Conservation (phyloP, 352 stramenopile species). For the Phytophthora citricola region DNA sequence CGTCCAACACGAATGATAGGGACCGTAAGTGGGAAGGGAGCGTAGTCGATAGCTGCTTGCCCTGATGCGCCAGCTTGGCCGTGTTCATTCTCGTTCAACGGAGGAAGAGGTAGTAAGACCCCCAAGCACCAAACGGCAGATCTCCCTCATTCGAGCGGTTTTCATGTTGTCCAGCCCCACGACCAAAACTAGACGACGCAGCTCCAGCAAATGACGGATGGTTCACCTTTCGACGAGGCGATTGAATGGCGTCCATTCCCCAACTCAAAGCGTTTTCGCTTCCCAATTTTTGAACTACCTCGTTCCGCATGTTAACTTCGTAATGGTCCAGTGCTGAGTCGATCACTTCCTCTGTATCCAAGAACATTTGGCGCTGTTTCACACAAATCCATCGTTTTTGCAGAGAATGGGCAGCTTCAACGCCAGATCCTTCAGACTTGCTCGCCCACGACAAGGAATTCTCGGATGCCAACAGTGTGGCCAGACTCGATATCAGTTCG, state of each 20-base stretch:
- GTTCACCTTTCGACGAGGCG: slow-evolving; percentile 58
- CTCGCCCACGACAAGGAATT: slow-evolving; percentile 47
- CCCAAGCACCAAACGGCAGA: slow-evolving; percentile 74
- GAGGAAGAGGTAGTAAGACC: slow-evolving; percentile 72
- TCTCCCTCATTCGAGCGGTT: slow-evolving; percentile 28
- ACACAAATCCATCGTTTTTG: slow-evolving; percentile 75
- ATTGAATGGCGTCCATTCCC: slow-evolving; percentile 86
- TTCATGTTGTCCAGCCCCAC: slow-evolving; percentile 8
- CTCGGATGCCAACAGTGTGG: slow-evolving; percentile 60
- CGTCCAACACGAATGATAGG: slow-evolving; percentile 81
- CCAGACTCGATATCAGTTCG: slow-evolving; percentile 69
- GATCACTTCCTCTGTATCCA: slow-evolving; percentile 77
- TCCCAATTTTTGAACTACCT: slow-evolving; percentile 75
- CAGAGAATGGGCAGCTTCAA: slow-evolving; percentile 40
- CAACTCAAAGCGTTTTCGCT: slow-evolving; percentile 84
- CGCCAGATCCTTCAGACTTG: slow-evolving; percentile 14
- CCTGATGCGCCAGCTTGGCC: slow-evolving; percentile 22
- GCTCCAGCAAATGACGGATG: slow-evolving; percentile 25
- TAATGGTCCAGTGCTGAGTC: slow-evolving; percentile 74
- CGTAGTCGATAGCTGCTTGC: slow-evolving; percentile 47
- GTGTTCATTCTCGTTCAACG: slow-evolving; percentile 71
- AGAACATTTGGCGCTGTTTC: slow-evolving; percentile 73
- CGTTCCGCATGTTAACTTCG: slow-evolving; percentile 60
- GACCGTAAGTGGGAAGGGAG: slow-evolving; percentile 72
- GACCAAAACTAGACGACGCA: slow-evolving; percentile 11